phyloP scores from a whole-genome alignment of 768 basidiomycete species.

The Cubamyces lactineus region DNA sequence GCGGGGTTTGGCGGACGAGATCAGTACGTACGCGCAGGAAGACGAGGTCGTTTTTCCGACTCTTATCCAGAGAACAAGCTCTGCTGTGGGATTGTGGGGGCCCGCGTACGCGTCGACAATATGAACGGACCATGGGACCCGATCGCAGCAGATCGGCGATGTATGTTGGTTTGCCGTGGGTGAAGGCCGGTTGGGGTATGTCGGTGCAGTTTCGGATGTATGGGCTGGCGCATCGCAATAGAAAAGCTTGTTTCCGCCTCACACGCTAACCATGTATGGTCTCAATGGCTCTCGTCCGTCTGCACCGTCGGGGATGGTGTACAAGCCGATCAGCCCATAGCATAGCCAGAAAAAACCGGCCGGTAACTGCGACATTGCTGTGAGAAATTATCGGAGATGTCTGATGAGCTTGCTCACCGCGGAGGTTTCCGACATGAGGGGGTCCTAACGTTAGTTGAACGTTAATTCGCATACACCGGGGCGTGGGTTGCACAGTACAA shows the following conservation, averaged over 20 bases:
- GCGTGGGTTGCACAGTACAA: slow-evolving; percentile 9
- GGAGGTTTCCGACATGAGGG: background rate
- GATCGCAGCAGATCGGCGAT: slow-evolving; percentile 21
- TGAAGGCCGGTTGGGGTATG: slow-evolving; percentile 22
- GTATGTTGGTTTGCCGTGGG: slow-evolving; percentile 22
- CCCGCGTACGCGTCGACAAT: slow-evolving; percentile 4
- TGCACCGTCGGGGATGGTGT: slow-evolving; percentile 2
- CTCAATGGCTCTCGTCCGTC: slow-evolving; percentile 6
- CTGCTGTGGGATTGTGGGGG: slow-evolving; percentile 18
- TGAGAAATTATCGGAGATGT: slow-evolving; percentile 3
- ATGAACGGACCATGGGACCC: slow-evolving; percentile 6
- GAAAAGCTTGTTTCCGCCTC: slow-evolving; percentile 26
- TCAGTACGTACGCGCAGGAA: slow-evolving; percentile 1
- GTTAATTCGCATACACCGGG: slow-evolving; percentile 2
- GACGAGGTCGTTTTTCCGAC: slow-evolving; percentile 18
- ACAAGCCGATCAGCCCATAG: background rate
- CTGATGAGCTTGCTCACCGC: slow-evolving; percentile 3
- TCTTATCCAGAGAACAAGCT: slow-evolving; percentile 14
- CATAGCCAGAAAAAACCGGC: background rate
- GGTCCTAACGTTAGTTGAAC: background rate
- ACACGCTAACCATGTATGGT: slow-evolving; percentile 23
- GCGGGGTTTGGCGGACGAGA: background rate
- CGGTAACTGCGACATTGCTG: background rate
- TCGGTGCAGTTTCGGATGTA: slow-evolving; percentile 25
- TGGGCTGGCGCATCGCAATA: slow-evolving; percentile 19